These are phyloP conservation scores for Candida loeiensis DNA, from an alignment of 805 yeast genomes.

Conservation along the genomic window DNA sequence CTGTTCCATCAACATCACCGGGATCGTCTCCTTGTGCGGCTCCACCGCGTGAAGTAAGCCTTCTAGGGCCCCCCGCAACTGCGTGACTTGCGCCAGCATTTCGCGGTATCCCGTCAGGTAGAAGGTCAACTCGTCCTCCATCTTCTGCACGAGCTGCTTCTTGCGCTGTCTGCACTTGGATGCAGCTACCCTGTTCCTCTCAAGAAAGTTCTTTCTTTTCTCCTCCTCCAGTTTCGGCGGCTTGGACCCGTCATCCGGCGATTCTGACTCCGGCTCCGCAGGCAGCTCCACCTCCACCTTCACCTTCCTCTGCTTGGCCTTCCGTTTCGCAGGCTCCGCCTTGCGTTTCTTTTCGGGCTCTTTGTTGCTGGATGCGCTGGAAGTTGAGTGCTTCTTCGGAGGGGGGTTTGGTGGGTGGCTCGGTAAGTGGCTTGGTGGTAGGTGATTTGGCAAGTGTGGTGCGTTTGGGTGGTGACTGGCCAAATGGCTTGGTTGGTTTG, in stretches of 20 bases:
- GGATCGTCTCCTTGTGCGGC: slow-evolving; percentile 43
- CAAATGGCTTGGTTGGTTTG: slow-evolving; percentile 7
- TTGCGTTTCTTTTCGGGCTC: slow-evolving; percentile 10
- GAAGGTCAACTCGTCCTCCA: slow-evolving; percentile 74
- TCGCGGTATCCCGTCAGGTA: slow-evolving; percentile 69
- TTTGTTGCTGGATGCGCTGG: too few relatives aligned
- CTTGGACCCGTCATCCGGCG: slow-evolving; percentile 10
- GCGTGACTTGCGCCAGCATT: slow-evolving; percentile 54
- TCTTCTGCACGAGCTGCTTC: slow-evolving; percentile 78
- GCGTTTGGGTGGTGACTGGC: too few relatives aligned
- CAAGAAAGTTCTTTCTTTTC: slow-evolving; percentile 73
- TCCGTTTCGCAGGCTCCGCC: slow-evolving; percentile 8
- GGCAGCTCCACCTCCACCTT: slow-evolving; percentile 7
- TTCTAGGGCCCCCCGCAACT: slow-evolving; percentile 55
- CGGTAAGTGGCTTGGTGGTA: too few relatives aligned
- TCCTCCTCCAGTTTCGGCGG: slow-evolving; percentile 24
- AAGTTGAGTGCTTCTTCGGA: too few relatives aligned
- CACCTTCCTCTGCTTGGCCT: slow-evolving; percentile 10
- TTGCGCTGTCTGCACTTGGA: slow-evolving; percentile 92
- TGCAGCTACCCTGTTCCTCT: slow-evolving; percentile 92
- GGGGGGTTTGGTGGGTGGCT: too few relatives aligned
- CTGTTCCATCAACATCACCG: slow-evolving; percentile 29
- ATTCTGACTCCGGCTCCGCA: slow-evolving; percentile 5
- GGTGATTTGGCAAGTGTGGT: slow-evolving; percentile 1
- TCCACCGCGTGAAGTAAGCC: slow-evolving; percentile 45